phyloP scores from a whole-genome alignment of 1,284 basidiomycete genomes.

The Heterobasidion annosum region DNA sequence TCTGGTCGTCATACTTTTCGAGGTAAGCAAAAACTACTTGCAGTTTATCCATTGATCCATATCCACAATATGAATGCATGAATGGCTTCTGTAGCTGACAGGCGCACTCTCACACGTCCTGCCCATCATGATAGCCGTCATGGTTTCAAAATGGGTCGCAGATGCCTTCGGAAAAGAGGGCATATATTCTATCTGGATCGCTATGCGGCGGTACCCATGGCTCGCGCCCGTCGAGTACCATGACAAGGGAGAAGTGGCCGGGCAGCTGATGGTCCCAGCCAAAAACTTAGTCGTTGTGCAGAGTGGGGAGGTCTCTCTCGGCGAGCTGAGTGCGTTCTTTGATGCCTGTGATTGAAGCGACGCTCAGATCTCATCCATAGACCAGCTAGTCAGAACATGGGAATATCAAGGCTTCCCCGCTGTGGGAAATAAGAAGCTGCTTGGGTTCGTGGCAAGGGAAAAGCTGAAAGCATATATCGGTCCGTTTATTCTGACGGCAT shows the following conservation, averaged over 20 bases:
- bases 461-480: slow-evolving; percentile 42
- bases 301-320: slow-evolving; percentile 29
- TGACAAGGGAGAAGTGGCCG: slow-evolving; percentile 55
- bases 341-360: background rate
- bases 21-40: slow-evolving; percentile 27
- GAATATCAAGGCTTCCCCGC: slow-evolving; percentile 58
- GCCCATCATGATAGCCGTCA: slow-evolving; percentile 71
- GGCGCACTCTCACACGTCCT: slow-evolving; percentile 70
- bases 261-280: slow-evolving; percentile 51
- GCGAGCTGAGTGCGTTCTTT: slow-evolving; percentile 33
- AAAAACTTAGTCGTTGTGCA: slow-evolving; percentile 42
- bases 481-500: slow-evolving; percentile 20
- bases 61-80: background rate
- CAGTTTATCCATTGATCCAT: background rate
- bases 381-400: slow-evolving; percentile 32
- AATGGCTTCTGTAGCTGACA: slow-evolving; percentile 33
- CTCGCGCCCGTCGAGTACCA: slow-evolving; percentile 61
- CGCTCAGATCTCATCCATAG: slow-evolving; percentile 2
- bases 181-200: slow-evolving; percentile 71
- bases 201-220: slow-evolving; percentile 67
- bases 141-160: slow-evolving; percentile 70
- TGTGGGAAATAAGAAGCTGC: slow-evolving; percentile 36
- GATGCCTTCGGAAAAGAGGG: slow-evolving; percentile 66
- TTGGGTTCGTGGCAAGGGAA: slow-evolving; percentile 54
- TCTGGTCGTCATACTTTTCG: slow-evolving; percentile 66